Evolutionary conservation across 2,329 filamentous ascomycete species (phyloP).

Genomic region (Chaetomium olivaceum): DNA sequence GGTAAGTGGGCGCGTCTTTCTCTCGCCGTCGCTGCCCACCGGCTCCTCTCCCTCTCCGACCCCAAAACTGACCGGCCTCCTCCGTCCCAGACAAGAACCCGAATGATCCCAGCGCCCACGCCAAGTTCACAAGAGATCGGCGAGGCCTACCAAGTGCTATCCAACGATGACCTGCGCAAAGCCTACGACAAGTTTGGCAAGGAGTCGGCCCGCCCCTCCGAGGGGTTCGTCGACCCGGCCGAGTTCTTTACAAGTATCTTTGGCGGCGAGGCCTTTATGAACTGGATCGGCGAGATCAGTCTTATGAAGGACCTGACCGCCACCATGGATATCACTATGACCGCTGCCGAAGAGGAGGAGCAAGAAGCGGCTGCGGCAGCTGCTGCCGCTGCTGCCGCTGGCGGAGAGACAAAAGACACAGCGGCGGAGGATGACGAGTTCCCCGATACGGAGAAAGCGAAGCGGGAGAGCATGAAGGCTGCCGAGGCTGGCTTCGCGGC

Average conservation of each 20-base stretch:
- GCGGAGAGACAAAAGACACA: conserved; percentile 7
- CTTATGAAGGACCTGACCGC: conserved; percentile 98
- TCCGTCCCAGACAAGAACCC: conserved; percentile 83
- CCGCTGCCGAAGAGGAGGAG: conserved; percentile 71
- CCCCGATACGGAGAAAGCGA: conserved; percentile 58
- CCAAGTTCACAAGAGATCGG: conserved; percentile 89
- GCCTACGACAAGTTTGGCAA: conserved; percentile 98
- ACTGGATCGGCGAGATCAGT: conserved; percentile 97
- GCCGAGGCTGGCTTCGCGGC: conserved; percentile 36
- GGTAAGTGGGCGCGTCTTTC: conserved; percentile 51
- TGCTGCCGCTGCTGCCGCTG: conserved; percentile 42
- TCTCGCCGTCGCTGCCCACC: neutral
- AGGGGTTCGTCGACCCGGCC: conserved; percentile 91
- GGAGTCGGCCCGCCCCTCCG: conserved; percentile 84
- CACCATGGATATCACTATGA: conserved; percentile 97
- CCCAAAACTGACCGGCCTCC: conserved; percentile 21
- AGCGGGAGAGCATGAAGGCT: conserved; percentile 54
- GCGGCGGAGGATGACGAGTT: conserved; percentile 49
- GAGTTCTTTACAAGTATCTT: conserved; percentile 99
- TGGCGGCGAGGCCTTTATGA: conserved; percentile 90
- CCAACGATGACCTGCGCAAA: conserved; percentile 80
- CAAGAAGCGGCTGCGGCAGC: conserved; percentile 48
- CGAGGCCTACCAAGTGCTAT: conserved; percentile 77
- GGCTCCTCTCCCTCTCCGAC: neutral
- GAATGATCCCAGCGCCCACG: conserved; percentile 88